Conservation (phyloP, 2,329 filamentous ascomycete species). For the Hypoxylon sp. region DNA sequence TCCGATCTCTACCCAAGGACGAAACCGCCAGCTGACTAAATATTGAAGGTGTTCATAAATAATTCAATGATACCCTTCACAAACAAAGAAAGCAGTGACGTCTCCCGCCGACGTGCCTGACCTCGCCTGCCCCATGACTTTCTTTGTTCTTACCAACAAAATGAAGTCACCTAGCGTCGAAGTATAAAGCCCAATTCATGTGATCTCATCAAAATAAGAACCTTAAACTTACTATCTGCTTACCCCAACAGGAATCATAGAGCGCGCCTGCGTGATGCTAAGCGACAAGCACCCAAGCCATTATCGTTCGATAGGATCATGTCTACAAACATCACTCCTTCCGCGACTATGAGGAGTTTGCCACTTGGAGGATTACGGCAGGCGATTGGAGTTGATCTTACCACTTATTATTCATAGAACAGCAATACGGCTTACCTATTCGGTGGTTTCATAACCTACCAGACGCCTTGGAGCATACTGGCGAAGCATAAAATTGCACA, state of each 20-base stretch:
- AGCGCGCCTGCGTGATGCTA: neutral
- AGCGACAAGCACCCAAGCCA: neutral
- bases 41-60: neutral
- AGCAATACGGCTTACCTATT: conserved; percentile 8
- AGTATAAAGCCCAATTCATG: conserved; percentile 7
- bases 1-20: neutral
- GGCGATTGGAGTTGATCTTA: neutral
- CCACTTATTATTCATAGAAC: neutral
- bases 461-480: neutral
- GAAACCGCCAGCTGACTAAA: neutral
- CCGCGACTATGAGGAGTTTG: conserved; percentile 2
- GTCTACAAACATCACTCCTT: neutral
- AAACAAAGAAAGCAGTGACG: conserved; percentile 4
- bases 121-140: neutral
- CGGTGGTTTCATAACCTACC: conserved; percentile 1
- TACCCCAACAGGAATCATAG: neutral
- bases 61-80: neutral
- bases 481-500: neutral
- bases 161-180: conserved; percentile 17
- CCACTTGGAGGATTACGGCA: conserved; percentile 9
- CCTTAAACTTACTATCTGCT: conserved; percentile 6
- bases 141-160: conserved; percentile 6
- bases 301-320: neutral
- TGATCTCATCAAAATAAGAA: conserved; percentile 5
- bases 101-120: neutral